phyloP scores from a whole-genome alignment of 2,329 filamentous ascomycete species.

The Pseudogymnoascus sp. region DNA sequence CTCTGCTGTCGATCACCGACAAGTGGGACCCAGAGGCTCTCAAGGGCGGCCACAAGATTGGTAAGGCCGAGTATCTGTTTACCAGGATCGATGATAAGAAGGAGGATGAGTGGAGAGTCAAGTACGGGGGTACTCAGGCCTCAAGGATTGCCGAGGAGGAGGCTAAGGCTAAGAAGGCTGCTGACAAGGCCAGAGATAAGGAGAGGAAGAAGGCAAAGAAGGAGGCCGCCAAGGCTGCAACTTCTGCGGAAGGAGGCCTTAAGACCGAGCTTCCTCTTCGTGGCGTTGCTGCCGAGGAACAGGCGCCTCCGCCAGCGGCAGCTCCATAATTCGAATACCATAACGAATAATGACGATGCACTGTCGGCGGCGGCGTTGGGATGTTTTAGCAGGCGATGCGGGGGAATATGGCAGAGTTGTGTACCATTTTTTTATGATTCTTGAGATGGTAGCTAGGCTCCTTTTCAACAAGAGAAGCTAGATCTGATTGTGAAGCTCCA shows the following conservation, averaged over 20 bases:
- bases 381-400: background rate
- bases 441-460: background rate
- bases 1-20: constrained; percentile 55
- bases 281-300: constrained; percentile 26
- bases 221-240: constrained; percentile 22
- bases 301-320: constrained; percentile 28
- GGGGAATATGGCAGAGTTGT: background rate
- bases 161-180: constrained; percentile 36
- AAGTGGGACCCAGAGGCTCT: constrained; percentile 57
- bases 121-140: constrained; percentile 61
- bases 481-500: constrained; percentile 7
- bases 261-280: constrained; percentile 23
- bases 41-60: constrained; percentile 70
- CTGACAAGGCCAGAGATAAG: constrained; percentile 35
- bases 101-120: constrained; percentile 73
- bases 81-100: constrained; percentile 75
- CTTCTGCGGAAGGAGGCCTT: background rate
- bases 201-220: constrained; percentile 40
- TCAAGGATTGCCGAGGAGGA: constrained; percentile 66
- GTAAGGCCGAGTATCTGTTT: constrained; percentile 73
- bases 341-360: constrained; percentile 3
- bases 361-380: constrained; percentile 3
- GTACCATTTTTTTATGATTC: background rate
- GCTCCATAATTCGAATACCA: constrained; percentile 19
- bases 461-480: constrained; percentile 5